Evolutionary conservation across 2,329 filamentous ascomycete genomes (phyloP), one percentile per base, ranked within the genome.

Genomic region (Scorias spongiosa): DNA sequence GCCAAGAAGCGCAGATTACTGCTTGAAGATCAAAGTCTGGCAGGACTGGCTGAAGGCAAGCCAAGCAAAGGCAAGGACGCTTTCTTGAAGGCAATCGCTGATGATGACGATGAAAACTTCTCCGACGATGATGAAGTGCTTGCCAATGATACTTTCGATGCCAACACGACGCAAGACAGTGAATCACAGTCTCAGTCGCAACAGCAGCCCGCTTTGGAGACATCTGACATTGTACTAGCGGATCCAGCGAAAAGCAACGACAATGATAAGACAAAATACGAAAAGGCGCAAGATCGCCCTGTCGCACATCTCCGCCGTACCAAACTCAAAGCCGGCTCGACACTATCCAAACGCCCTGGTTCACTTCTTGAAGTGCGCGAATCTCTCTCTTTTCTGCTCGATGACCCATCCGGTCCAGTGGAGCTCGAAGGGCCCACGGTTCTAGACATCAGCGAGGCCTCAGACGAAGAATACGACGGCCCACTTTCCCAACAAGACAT

Each of bases 1-100:
- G 83, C 83, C 30, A 84, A 85, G 65, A 93, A 94, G 82, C 82
- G 87, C 45, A 87, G 86, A 60, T 84, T 88, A 6, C 72, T 98
- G 8, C 75, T 94, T 40, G 73, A 84, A 18, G 88, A 96, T 56
- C 88, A 94, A 61, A 85, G 86, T 32, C 78, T 98, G 53, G 85
- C 83, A 58, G 88, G 89, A 62, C 85, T 96, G 49, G 59, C 58
- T 50, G 52, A 59, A 18, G 59, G 59, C 10, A 60, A 54, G 48
- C 50, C 50, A 17, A 64, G 87, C 85, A 29, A 89, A 41, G 57
- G 56, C 58, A 89, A 87, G 59, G 75, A 82, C 48, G 91, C 91
- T 0, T 98, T 98, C 66, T 72, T 98, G 53, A 80, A 79, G 50
- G 86, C 86, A 6, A 84, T 98, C 42, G 87, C 94, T 55, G 88